phyloP scores from a whole-genome alignment of 441 rosid genomes.

The Adansonia madagascariensis region DNA sequence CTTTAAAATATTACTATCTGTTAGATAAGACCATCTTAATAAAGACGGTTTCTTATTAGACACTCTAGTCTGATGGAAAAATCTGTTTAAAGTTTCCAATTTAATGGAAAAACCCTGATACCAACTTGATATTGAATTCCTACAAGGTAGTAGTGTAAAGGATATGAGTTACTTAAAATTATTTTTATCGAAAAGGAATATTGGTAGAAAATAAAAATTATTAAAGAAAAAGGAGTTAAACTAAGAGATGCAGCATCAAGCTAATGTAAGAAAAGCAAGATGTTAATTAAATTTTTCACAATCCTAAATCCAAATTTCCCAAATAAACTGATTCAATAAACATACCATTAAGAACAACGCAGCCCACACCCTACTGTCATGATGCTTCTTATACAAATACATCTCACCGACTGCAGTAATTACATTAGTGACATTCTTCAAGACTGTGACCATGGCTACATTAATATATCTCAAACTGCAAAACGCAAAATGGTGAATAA shows the following conservation, averaged over 20 bases:
- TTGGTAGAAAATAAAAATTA: not conserved
- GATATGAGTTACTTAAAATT: not conserved
- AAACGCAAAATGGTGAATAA: conserved; percentile 19
- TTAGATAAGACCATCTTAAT: conserved; percentile 10
- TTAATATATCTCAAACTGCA: conserved; percentile 93
- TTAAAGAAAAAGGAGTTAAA: not conserved
- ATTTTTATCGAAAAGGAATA: not conserved
- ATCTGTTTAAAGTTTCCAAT: not conserved
- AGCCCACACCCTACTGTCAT: conserved; percentile 92
- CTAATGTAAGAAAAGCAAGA: conserved; percentile 1
- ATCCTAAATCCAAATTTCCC: conserved; percentile 6
- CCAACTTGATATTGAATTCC: not conserved
- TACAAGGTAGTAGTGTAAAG: no score
- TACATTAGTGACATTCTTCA: conserved; percentile 98
- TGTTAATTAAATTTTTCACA: conserved; percentile 1
- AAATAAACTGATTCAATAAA: conserved; percentile 20
- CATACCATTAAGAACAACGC: conserved; percentile 97
- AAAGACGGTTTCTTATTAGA: not conserved
- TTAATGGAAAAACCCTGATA: conserved; percentile 9
- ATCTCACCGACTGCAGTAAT: conserved; percentile 97
- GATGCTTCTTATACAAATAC: conserved; percentile 91
- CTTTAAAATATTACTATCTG: not conserved
- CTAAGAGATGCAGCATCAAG: not conserved
- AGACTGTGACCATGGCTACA: conserved; percentile 98
- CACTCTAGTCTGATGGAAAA: not conserved